Evolutionary conservation across 495 filamentous ascomycete genomes (phyloP).

Genomic region (Arthonia radiata): DNA sequence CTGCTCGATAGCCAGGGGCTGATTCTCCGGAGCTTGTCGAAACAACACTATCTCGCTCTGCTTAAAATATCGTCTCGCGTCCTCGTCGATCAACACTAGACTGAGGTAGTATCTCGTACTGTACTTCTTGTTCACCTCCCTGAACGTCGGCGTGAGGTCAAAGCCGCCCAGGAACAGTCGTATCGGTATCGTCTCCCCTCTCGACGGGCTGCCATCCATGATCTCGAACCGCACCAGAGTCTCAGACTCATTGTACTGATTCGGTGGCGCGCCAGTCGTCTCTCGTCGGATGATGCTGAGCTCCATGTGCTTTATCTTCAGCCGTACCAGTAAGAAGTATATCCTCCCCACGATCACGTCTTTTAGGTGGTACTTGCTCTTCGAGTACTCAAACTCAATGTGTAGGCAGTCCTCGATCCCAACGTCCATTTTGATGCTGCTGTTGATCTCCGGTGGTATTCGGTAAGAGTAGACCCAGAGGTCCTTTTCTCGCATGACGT

Average conservation of each 20-base stretch:
- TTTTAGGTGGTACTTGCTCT: constrained; percentile 97
- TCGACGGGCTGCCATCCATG: constrained; percentile 92
- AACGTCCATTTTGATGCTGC: constrained; percentile 98
- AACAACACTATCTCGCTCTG: constrained; percentile 97
- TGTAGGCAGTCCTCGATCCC: constrained; percentile 98
- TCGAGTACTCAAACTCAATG: constrained; percentile 98
- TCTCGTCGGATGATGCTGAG: constrained; percentile 91
- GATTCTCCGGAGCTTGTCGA: constrained; percentile 59
- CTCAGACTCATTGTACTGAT: constrained; percentile 99
- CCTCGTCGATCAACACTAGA: constrained; percentile 91
- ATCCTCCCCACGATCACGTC: constrained; percentile 98
- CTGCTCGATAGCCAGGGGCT: background rate
- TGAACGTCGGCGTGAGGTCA: constrained; percentile 93
- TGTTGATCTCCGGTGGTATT: constrained; percentile 94
- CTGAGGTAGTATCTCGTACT: constrained; percentile 95
- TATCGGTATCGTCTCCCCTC: constrained; percentile 95
- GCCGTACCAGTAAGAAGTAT: constrained; percentile 89
- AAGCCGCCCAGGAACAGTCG: constrained; percentile 94
- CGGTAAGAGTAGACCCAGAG: constrained; percentile 99
- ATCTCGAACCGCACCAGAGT: constrained; percentile 98
- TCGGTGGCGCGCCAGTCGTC: constrained; percentile 94
- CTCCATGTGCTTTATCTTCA: constrained; percentile 99
- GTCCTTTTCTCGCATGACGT: constrained; percentile 97
- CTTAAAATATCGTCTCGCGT: constrained; percentile 95
- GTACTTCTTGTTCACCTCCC: constrained; percentile 99